phyloP scores from a whole-genome alignment of 2,329 filamentous ascomycete species.

The Elsinoe arachidis region DNA sequence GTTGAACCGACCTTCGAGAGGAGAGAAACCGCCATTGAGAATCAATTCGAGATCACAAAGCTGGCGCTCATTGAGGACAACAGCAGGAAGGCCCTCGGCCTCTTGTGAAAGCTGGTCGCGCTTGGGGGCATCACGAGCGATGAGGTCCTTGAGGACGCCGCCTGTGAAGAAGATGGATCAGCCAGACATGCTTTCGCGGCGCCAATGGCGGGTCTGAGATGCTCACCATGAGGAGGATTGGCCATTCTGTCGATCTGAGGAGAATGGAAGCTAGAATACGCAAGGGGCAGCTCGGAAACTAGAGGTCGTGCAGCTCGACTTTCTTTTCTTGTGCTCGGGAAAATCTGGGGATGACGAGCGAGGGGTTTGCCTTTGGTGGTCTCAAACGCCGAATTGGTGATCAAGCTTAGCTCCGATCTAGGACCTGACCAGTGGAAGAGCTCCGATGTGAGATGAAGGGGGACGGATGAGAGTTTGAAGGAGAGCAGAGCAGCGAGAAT shows the following conservation, averaged over 20 bases:
- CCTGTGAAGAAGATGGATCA: slow-evolving; percentile 39
- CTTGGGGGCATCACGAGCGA: slow-evolving; percentile 81
- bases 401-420: slow-evolving; percentile 12
- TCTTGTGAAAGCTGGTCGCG: slow-evolving; percentile 72
- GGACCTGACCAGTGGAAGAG: neutral
- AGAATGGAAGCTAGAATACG: neutral
- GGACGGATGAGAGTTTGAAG: neutral
- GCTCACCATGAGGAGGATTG: slow-evolving; percentile 43
- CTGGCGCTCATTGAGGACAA: slow-evolving; percentile 84
- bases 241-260: slow-evolving; percentile 31
- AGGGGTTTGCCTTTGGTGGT: neutral
- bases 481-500: neutral
- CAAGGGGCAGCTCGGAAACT: slow-evolving; percentile 4
- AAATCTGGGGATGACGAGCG: slow-evolving; percentile 12
- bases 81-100: slow-evolving; percentile 75
- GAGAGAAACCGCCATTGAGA: slow-evolving; percentile 95
- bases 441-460: slow-evolving; percentile 1
- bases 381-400: slow-evolving; percentile 10
- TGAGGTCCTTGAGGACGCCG: slow-evolving; percentile 94
- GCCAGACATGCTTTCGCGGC: neutral
- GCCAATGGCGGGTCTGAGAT: slow-evolving; percentile 3
- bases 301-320: slow-evolving; percentile 4
- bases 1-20: slow-evolving; percentile 72
- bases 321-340: slow-evolving; percentile 1
- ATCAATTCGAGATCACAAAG: slow-evolving; percentile 96